A percentile compares a stretch with the other conserved stretches of the same genome.
phyloP scores from a whole-genome alignment of 2,329 filamentous ascomycete species.

The Trichocomaceae sp. region DNA sequence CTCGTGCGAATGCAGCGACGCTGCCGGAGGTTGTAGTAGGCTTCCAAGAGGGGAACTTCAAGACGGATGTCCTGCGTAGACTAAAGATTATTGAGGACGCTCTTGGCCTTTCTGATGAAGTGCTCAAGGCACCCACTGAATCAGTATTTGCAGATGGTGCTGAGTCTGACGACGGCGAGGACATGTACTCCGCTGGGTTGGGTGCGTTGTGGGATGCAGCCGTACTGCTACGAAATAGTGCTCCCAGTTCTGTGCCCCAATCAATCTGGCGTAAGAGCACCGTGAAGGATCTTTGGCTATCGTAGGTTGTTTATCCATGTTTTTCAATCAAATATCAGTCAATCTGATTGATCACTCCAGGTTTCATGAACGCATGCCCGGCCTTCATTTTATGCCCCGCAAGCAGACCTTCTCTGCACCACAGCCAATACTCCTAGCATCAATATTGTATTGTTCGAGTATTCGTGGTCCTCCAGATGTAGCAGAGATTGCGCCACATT shows the following conservation, averaged over 20 bases:
- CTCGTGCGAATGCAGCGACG: conserved; percentile 12
- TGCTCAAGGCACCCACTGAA: background rate
- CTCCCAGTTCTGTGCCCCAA: conserved; percentile 9
- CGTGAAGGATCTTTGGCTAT: conserved; percentile 10
- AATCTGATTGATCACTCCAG: conserved; percentile 1
- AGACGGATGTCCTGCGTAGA: conserved; percentile 10
- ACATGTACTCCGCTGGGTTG: background rate
- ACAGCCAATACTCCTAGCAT: conserved; percentile 11
- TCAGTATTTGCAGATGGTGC: background rate
- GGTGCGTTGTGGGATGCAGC: conserved; percentile 10
- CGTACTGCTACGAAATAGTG: conserved; percentile 5
- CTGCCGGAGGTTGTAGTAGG: conserved; percentile 1
- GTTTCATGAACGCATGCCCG: conserved; percentile 13
- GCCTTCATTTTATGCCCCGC: conserved; percentile 13
- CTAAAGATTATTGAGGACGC: conserved; percentile 8
- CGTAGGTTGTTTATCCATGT: conserved; percentile 2
- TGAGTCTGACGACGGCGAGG: conserved; percentile 4
- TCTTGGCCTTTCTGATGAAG: conserved; percentile 1
- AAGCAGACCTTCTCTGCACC: conserved; percentile 13
- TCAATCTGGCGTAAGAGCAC: conserved; percentile 8
- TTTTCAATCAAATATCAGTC: background rate
- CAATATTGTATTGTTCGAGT: conserved; percentile 14
- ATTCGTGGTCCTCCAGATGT: conserved; percentile 8
- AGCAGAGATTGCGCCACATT: conserved; percentile 6
- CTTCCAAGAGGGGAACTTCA: conserved; percentile 5